A percentile compares a stretch with the other conserved stretches of the same genome.
Conservation (phyloP, 768 basidiomycete species). For the Mycena belliarum region DNA sequence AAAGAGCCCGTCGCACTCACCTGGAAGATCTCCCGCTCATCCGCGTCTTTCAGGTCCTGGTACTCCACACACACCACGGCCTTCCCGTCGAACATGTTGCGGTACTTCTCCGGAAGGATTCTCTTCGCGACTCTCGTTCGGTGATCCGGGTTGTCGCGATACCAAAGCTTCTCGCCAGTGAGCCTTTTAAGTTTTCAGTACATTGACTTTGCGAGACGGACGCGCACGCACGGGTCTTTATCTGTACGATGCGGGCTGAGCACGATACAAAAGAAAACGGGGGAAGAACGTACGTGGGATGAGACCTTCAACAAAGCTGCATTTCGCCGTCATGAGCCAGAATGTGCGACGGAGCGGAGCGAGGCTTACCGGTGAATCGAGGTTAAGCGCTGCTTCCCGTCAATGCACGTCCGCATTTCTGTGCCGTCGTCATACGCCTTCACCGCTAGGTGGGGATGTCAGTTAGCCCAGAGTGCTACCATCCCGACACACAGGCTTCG, state of each 20-base stretch:
- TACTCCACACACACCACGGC: slow-evolving; percentile 85
- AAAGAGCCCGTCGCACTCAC: slow-evolving; percentile 33
- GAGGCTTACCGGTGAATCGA: slow-evolving; percentile 63
- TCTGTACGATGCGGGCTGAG: background rate
- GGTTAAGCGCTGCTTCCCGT: slow-evolving; percentile 81
- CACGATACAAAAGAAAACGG: background rate
- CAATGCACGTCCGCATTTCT: slow-evolving; percentile 69
- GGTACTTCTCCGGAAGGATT: slow-evolving; percentile 56
- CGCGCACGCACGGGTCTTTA: background rate
- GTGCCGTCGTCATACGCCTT: slow-evolving; percentile 58
- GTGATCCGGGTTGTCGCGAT: slow-evolving; percentile 20
- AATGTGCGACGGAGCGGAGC: background rate
- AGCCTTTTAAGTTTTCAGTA: background rate
- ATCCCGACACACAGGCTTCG: too few relatives aligned
- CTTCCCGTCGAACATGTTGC: slow-evolving; percentile 65
- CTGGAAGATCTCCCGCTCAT: slow-evolving; percentile 74
- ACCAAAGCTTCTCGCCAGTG: slow-evolving; percentile 21
- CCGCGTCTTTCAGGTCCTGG: slow-evolving; percentile 51
- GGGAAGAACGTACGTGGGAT: slow-evolving; percentile 48
- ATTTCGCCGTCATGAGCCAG: too few relatives aligned
- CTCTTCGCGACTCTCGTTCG: slow-evolving; percentile 23
- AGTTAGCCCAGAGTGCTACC: too few relatives aligned
- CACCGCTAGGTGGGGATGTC: slow-evolving; percentile 39
- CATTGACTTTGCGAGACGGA: too few relatives aligned
- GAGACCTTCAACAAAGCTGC: slow-evolving; percentile 66